Percentiles rank a stretch among this genome's conserved stretches.
These are phyloP conservation scores for Eucalyptus shirleyi DNA, from an alignment of 345 rosid species.

Conservation along the genomic window DNA sequence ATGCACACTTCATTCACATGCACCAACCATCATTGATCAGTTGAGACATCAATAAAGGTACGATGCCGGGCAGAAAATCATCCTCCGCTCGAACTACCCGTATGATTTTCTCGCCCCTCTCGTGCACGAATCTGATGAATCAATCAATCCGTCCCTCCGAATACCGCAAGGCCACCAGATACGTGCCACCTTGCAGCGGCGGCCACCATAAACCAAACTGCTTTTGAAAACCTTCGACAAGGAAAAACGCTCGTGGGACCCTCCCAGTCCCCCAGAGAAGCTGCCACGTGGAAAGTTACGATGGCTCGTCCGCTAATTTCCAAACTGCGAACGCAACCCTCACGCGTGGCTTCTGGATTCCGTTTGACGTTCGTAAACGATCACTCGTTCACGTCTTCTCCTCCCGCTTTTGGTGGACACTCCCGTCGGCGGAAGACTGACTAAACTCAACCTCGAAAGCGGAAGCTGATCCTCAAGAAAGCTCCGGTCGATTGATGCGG, in stretches of 20 bases:
- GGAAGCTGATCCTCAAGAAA: background rate
- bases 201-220: background rate
- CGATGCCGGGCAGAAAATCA: background rate
- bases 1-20: background rate
- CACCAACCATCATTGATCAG: background rate
- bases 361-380: background rate
- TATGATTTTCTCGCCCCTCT: background rate
- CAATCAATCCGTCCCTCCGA: background rate
- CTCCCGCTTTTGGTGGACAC: background rate
- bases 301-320: background rate
- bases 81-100: background rate
- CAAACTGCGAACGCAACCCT: background rate
- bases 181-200: background rate
- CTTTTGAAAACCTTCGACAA: background rate
- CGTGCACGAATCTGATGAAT: background rate
- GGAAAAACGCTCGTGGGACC: background rate
- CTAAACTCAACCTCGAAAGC: background rate
- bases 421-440: background rate
- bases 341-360: background rate
- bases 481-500: constrained; percentile 10
- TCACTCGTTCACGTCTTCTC: background rate
- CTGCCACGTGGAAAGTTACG: background rate
- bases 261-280: background rate
- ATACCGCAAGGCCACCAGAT: background rate
- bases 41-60: background rate